Evolutionary conservation across 345 rosid genomes (phyloP), one percentile per base, ranked within the genome.

Genomic region (Mangifera indica): DNA sequence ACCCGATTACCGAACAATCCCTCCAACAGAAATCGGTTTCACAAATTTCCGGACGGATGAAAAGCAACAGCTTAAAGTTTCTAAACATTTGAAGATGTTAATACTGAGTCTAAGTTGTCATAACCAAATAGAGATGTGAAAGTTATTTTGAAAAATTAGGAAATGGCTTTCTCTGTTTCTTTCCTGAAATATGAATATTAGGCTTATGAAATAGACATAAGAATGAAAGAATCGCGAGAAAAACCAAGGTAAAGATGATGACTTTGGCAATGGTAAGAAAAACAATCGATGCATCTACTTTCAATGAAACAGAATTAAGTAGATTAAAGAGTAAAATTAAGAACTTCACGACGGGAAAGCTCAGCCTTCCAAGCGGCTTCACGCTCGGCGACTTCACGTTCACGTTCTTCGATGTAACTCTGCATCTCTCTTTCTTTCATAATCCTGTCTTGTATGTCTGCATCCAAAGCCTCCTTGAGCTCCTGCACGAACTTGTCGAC

Each of bases 391-490:
- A 92, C 98, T 84, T 94, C 98, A 17, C 97, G 98, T 76, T 93
- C 98, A 0, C 98, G 93, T 73, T 93, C 98, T 79, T 93, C 86
- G 69, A 91, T 93, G 77, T 90, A 94, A 77, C 97, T 89, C 78
- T 94, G 99, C 99, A 94, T 94, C 91, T 94, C 99, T 67, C 99
- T 84, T 73, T 92, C 99, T 82, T 94, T 94, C 99, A 94, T 94
- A 55, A 90, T 83, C 74, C 99, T 81, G 72, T 92, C 99, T 63
- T 94, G 98, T 66, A 94, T 92, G 74, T 94, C 98, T 1, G 98
- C 97, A 25, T 92, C 98, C 67, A 94, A 75, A 0, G 98, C 98
- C 78, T 94, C 93, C 81, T 94, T 94, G 34, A 90, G 90, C 89
- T 94, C 97, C 73, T 94, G 84, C 82, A 94, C 98, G 72, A 94